These are phyloP conservation scores for Trametes elegans DNA, from an alignment of 768 basidiomycete genomes.

Conservation along the genomic window DNA sequence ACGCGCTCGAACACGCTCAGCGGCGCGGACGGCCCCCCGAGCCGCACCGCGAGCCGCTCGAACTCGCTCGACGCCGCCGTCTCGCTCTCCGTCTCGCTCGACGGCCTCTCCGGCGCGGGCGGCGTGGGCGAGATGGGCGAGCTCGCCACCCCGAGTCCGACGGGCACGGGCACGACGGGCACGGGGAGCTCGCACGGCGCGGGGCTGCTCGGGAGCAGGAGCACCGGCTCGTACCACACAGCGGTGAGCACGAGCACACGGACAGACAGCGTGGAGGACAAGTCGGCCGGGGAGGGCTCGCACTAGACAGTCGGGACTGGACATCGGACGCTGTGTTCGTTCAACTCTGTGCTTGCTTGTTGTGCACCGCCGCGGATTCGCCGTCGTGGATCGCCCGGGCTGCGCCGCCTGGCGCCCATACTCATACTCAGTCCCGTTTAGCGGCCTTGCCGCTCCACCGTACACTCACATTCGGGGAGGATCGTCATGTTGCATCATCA, in stretches of 20 bases:
- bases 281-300: too few relatives aligned
- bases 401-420: background rate
- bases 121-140: slow-evolving; percentile 10
- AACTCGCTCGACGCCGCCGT: slow-evolving; percentile 29
- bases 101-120: slow-evolving; percentile 5
- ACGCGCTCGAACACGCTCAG: slow-evolving; percentile 29
- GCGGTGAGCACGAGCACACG: background rate
- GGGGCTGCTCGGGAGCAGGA: slow-evolving; percentile 1
- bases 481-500: slow-evolving; percentile 11
- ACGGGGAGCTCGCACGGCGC: slow-evolving; percentile 8
- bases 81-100: slow-evolving; percentile 22
- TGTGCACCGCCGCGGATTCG: background rate
- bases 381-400: background rate
- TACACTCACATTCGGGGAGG: background rate
- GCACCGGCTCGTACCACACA: slow-evolving; percentile 14
- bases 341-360: background rate
- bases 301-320: too few relatives aligned
- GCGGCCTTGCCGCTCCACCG: background rate
- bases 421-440: too few relatives aligned
- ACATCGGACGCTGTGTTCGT: too few relatives aligned
- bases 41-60: slow-evolving; percentile 23
- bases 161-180: too few relatives aligned
- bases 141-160: slow-evolving; percentile 13
- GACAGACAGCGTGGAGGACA: background rate
- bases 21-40: slow-evolving; percentile 19